Conservation (phyloP, 495 filamentous ascomycete species). For the Podospora anserina region DNA sequence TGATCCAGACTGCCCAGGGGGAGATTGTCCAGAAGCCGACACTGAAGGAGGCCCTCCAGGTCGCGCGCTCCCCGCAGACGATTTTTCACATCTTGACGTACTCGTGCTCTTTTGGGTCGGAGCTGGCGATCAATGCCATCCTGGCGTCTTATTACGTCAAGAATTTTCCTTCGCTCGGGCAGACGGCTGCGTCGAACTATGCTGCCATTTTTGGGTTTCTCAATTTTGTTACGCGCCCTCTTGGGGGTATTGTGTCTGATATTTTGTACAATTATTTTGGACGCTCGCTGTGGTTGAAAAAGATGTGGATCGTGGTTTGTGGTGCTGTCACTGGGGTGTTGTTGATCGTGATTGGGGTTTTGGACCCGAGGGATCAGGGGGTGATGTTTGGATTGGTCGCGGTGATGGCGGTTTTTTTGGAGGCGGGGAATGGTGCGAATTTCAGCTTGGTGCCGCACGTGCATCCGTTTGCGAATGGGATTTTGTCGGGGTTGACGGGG, state of each 20-base stretch:
- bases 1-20: conserved; percentile 55
- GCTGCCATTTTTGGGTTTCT: conserved; percentile 89
- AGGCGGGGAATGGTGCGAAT: conserved; percentile 77
- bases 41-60: conserved; percentile 54
- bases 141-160: conserved; percentile 74
- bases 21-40: conserved; percentile 66
- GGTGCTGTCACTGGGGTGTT: conserved; percentile 63
- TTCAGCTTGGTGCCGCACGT: conserved; percentile 83
- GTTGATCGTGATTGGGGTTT: conserved; percentile 64
- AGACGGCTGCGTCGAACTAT: conserved; percentile 70
- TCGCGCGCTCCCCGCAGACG: conserved; percentile 57
- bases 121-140: conserved; percentile 80
- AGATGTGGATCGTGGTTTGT: conserved; percentile 60
- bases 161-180: conserved; percentile 69
- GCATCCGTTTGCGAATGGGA: conserved; percentile 62
- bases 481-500: conserved; percentile 74
- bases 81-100: conserved; percentile 64
- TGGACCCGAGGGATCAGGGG: conserved; percentile 54
- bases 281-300: conserved; percentile 67
- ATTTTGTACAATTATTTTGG: conserved; percentile 59
- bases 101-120: conserved; percentile 78
- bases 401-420: conserved; percentile 71
- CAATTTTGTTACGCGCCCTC: conserved; percentile 70
- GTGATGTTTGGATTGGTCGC: conserved; percentile 77
- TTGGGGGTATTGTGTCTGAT: conserved; percentile 70